Percentiles rank a stretch among this genome's conserved stretches.
phyloP scores from a whole-genome alignment of 257 asterid genomes.

The Solanum sparsipilum region DNA sequence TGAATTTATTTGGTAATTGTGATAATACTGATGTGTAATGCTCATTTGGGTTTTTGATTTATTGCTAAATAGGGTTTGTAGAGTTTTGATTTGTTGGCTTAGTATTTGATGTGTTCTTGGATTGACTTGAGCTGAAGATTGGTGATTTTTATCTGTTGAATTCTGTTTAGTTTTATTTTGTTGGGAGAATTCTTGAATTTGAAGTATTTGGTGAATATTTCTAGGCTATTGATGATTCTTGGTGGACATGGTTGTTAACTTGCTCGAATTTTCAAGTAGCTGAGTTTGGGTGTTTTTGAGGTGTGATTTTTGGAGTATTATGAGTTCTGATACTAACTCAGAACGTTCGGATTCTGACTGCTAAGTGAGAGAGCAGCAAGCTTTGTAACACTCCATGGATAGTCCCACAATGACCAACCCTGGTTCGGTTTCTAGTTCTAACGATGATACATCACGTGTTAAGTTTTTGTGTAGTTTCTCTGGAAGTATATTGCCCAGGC shows the following conservation, averaged over 20 bases:
- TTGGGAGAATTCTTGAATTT: background rate
- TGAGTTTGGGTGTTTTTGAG: background rate
- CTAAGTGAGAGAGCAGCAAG: constrained; percentile 6
- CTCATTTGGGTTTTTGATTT: background rate
- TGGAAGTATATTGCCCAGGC: constrained; percentile 86
- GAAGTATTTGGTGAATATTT: constrained; percentile 1
- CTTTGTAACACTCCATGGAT: constrained; percentile 44
- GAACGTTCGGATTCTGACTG: constrained; percentile 15
- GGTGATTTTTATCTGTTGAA: constrained; percentile 2
- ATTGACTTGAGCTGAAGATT: constrained; percentile 4
- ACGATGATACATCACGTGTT: constrained; percentile 63
- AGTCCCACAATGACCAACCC: constrained; percentile 33
- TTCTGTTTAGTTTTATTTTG: background rate
- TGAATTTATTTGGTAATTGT: background rate
- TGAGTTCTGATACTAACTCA: constrained; percentile 11
- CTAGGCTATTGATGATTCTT: background rate
- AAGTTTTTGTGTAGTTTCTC: constrained; percentile 89
- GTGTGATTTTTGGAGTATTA: background rate
- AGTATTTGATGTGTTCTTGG: background rate
- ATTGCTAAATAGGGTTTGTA: background rate
- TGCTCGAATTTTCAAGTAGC: background rate
- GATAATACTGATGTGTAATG: background rate
- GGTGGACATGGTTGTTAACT: background rate
- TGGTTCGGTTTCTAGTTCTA: constrained; percentile 33
- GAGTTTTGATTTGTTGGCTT: background rate